Conservation (phyloP, 257 asterid genomes). For the Linaria vulgaris region DNA sequence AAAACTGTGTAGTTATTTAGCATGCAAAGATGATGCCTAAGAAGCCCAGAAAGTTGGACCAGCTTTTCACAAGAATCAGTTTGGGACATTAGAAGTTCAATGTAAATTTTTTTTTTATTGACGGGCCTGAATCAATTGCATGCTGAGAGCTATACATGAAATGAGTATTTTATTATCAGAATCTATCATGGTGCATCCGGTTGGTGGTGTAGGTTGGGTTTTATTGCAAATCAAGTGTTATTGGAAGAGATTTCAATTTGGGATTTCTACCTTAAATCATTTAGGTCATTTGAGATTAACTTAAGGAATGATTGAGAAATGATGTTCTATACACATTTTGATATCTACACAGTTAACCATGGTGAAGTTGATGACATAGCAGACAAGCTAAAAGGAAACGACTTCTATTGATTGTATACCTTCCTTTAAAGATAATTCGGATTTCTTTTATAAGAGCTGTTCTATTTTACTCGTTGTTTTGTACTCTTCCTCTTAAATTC, state of each 20-base stretch:
- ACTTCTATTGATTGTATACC: not conserved
- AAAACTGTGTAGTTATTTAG: not conserved
- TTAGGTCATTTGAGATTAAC: not conserved
- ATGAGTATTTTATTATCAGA: not conserved
- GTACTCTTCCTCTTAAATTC: not conserved
- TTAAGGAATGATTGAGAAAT: not conserved
- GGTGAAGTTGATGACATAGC: slow-evolving; percentile 1
- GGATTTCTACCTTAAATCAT: not conserved
- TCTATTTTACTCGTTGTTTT: not conserved
- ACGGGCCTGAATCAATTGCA: not conserved
- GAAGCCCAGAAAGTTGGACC: not conserved
- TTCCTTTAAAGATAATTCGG: not conserved
- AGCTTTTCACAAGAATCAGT: not conserved
- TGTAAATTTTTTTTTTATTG: not conserved
- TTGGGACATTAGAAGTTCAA: not conserved
- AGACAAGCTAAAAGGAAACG: not conserved
- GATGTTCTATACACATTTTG: too few species aligned
- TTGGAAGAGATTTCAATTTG: not conserved
- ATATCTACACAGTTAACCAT: slow-evolving; percentile 12
- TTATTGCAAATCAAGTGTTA: slow-evolving; percentile 7
- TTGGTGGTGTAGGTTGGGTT: not conserved
- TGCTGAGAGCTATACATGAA: slow-evolving; percentile 1
- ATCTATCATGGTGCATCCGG: not conserved
- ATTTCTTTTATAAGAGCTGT: not conserved
- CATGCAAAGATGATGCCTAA: not conserved